Base-by-base conservation (phyloP, 805 yeast genomes). In the Cephaloascus albidus region DNA sequence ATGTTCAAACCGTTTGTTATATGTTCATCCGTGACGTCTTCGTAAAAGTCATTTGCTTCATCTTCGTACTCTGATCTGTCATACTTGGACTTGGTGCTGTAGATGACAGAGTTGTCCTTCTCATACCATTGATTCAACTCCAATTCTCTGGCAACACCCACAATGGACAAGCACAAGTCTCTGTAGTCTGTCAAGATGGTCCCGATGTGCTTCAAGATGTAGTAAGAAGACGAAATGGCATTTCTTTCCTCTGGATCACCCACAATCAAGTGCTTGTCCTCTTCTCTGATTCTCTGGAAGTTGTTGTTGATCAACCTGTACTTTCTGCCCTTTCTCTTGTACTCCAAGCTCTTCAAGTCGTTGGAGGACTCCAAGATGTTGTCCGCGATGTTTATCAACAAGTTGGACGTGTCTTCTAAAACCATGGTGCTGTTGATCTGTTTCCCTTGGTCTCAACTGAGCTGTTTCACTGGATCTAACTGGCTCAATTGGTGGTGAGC, bases 71-170 rank as follows among this genome's bases (percentile, higher is more conserved):
- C 40, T 4, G 46, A 40, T 1, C 67, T 66, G 35, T 63, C 54
- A 39, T 58, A 59, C 16, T 52, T 53, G 28, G 68, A 53, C 26
- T 58, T 56, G 12, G 55, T 57, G 43, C 58, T 45, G 33, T 59
- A 53, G 10, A 65, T 57, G 10, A 73, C 68, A 33, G 68, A 62
- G 40, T 65, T 63, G 41, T 64, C 71, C 33, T 60, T 58, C 43
- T 71, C 76, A 41, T 62, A 70, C 81, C 79, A 74, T 39, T 54
- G 54, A 40, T 72, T 65, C 19, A 53, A 43, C 46, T 74, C 81
- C 33, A 74, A 57, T 39, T 68, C 68, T 36, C 70, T 51, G 5
- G 81, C 75, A 1, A 70, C 68, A 18, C 75, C 75, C 8, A 74
- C 56, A 5, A 74, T 68, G 8, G 68, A 50, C 17, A 71, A 56